These are phyloP conservation scores for Oryza coarctata DNA, from an alignment of 176 grass and related monocot species.

Conservation along the genomic window DNA sequence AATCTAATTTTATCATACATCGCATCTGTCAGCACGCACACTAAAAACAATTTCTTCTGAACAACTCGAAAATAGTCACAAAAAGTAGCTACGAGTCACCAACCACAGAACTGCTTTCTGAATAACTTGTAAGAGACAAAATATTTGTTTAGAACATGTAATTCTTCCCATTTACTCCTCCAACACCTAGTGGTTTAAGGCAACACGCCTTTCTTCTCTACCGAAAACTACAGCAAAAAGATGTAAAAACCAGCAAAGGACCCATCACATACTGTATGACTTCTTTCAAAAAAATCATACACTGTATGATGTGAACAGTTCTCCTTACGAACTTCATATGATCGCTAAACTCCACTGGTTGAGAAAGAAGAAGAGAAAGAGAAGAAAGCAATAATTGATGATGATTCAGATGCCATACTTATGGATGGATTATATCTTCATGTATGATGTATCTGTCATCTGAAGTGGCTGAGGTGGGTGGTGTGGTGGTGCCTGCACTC, in stretches of 20 bases:
- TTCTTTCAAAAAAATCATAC: too few relatives aligned
- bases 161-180: slow-evolving; percentile 19
- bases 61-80: neutral
- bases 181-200: neutral
- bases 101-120: slow-evolving; percentile 2
- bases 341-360: neutral
- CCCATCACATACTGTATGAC: too few relatives aligned
- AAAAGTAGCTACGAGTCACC: neutral
- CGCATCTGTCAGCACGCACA: neutral
- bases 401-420: neutral
- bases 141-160: neutral
- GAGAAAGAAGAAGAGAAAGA: neutral
- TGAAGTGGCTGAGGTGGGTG: slow-evolving; percentile 46
- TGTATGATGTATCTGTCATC: slow-evolving; percentile 34
- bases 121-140: neutral
- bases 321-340: neutral
- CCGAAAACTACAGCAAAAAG: neutral
- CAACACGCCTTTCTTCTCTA: neutral
- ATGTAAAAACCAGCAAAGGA: neutral
- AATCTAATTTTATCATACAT: neutral
- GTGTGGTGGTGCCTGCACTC: slow-evolving; percentile 52
- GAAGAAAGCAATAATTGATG: neutral
- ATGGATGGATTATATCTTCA: neutral
- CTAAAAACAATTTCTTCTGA: neutral
- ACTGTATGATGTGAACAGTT: neutral